phyloP scores from a whole-genome alignment of 805 yeast species.

The Hanseniaspora lindneri region DNA sequence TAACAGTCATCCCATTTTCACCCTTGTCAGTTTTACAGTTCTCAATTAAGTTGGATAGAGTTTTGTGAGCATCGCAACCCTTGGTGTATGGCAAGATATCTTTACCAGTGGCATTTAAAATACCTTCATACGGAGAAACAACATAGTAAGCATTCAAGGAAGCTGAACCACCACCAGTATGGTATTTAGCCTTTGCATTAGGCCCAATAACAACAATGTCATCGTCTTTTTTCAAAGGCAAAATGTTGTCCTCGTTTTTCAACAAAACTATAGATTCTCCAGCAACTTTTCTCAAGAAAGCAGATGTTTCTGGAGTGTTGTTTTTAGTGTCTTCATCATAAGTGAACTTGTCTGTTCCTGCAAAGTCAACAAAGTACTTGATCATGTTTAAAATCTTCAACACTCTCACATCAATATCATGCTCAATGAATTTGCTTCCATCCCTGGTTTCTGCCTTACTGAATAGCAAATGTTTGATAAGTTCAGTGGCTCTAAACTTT shows the following conservation, averaged over 20 bases:
- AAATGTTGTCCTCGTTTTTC: conserved; percentile 38
- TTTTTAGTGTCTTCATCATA: conserved; percentile 24
- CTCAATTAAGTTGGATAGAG: conserved; percentile 29
- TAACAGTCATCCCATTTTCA: conserved; percentile 23
- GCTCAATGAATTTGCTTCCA: conserved; percentile 12
- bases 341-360: conserved; percentile 6
- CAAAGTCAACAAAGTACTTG: conserved; percentile 29
- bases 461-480: conserved; percentile 34
- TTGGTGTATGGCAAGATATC: conserved; percentile 26
- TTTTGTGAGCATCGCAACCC: conserved; percentile 31
- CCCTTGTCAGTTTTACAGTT: conserved; percentile 18
- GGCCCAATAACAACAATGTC: conserved; percentile 48
- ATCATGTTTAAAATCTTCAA: conserved; percentile 38
- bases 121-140: conserved; percentile 41
- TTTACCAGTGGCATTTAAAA: conserved; percentile 25
- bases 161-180: conserved; percentile 56
- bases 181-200: conserved; percentile 37
- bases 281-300: conserved; percentile 35
- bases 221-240: conserved; percentile 38
- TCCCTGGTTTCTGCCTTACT: conserved; percentile 32
- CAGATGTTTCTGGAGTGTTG: conserved; percentile 38
- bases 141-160: conserved; percentile 38
- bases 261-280: conserved; percentile 44
- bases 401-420: conserved; percentile 38
- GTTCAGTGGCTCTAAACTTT: conserved; percentile 31